Evolutionary conservation across 306 rosid species (phyloP), one percentile per base, ranked within the genome.

Genomic region (Carpinus fangiana): DNA sequence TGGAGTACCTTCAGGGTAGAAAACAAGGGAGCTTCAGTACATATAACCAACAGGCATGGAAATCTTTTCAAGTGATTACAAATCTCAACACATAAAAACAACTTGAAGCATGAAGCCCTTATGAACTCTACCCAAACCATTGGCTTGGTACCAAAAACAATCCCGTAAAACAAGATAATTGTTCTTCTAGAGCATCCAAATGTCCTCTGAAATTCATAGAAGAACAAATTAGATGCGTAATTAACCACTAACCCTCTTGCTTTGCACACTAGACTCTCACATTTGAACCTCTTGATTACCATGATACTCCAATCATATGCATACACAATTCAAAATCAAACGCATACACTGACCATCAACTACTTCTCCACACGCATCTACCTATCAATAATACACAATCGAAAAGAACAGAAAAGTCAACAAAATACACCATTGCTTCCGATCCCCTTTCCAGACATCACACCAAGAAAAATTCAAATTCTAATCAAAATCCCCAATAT

Each of bases 1-100:
- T 90, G 2, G 98, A 90, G 84, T 94, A 90, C 97, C 98, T 94
- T 84, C 60, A 80, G 34, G 81, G 54, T 67, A 52, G 72, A 89
- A 83, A 74, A 45, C 12, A 48, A 74, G 80, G 43, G 56, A 53
- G 73, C 70, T 70, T 84, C 73, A 80, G 73, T 54, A 43, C 78
- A 73, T 17, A 46, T 61, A 71, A 81, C n/a, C 36, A 55, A 64
- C 21, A 80, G 8, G 68, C 13, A 14, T 26, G 9, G 26, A 41
- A 62, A 13, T 73, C 54, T 38, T 45, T 21, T 47, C 13, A 3
- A 73, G 75, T 52, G 59, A n/a, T 56, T 10, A 13, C 8, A 60
- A 47, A 23, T 3, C 47, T 65, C 48, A 70, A 69, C 41, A 10
- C 21, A n/a, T n/a, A n/a, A 36, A 16, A 26, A 9, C 41, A 1